Evolutionary conservation across 2,329 filamentous ascomycete species (phyloP).

Genomic region (Cladosporium sp.): DNA sequence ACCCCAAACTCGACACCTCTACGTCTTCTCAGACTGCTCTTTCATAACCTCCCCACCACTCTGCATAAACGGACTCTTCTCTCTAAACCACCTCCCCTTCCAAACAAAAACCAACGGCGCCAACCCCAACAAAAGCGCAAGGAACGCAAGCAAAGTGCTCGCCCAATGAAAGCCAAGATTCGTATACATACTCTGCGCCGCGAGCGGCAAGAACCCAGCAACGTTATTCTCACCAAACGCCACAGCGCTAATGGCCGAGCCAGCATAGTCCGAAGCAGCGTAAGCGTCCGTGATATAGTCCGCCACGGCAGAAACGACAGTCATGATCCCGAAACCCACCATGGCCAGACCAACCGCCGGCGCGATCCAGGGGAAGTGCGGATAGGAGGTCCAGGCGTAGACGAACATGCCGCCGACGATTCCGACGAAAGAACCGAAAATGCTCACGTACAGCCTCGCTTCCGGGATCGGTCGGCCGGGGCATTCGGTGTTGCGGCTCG

Average conservation of each 20-base stretch:
- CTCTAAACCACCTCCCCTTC: slow-evolving; percentile 30
- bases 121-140: slow-evolving; percentile 41
- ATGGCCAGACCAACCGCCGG: slow-evolving; percentile 45
- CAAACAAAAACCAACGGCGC: slow-evolving; percentile 42
- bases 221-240: slow-evolving; percentile 48
- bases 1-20: not conserved
- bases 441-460: slow-evolving; percentile 42
- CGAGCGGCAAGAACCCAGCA: slow-evolving; percentile 46
- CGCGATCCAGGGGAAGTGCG: slow-evolving; percentile 43
- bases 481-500: slow-evolving; percentile 33
- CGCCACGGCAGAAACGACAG: slow-evolving; percentile 43
- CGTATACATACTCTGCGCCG: slow-evolving; percentile 45
- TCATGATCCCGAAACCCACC: slow-evolving; percentile 48
- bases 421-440: slow-evolving; percentile 43
- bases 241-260: slow-evolving; percentile 46
- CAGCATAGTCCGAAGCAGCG: slow-evolving; percentile 42
- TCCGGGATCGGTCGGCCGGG: slow-evolving; percentile 40
- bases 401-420: slow-evolving; percentile 48
- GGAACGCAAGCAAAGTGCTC: slow-evolving; percentile 43
- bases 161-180: slow-evolving; percentile 48
- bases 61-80: slow-evolving; percentile 32
- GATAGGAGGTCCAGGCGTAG: slow-evolving; percentile 48
- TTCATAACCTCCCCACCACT: slow-evolving; percentile 8
- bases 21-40: not conserved
- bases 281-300: slow-evolving; percentile 51